Evolutionary conservation across 371 early-diverging fungal genomes (phyloP), one percentile per base, ranked within the genome.

Genomic region (Mortierella sp.): DNA sequence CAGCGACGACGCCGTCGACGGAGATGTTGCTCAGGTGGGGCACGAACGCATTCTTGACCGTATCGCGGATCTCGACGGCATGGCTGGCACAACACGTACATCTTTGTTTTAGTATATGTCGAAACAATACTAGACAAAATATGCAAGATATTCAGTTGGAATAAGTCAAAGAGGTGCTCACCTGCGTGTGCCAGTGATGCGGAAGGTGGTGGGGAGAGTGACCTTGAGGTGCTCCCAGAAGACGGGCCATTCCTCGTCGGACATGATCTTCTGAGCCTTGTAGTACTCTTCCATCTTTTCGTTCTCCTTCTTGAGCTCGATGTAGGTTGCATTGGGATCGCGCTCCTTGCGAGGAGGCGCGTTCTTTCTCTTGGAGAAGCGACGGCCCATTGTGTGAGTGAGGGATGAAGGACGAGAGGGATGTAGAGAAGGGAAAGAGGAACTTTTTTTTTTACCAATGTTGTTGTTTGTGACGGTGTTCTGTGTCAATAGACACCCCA

Each of bases 101-200:
- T n/a, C n/a, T n/a, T n/a, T n/a, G n/a, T n/a, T n/a, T n/a, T n/a
- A n/a, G n/a, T n/a, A n/a, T n/a, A n/a, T n/a, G n/a, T 14, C 4
- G 37, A 34, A 11, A 14, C 37, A 14, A 34, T 34, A 4, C 37
- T 34, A 4, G 26, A 11, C 19, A 42, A 42, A 24, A 26, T 41
- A 31, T n/a, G n/a, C n/a, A n/a, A n/a, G n/a, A n/a, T n/a, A n/a
- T n/a, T n/a, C n/a, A n/a, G n/a, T n/a, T n/a, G n/a, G n/a, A n/a
- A n/a, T n/a, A n/a, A n/a, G n/a, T n/a, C n/a, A 2, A 30, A 12
- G 28, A 11, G 19, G 4, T 12, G 44, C 56, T 34, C 75, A 91
- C 92, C 85, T 82, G 73, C 94, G 84, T 39, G 92, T 93, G 21
- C 96, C 97, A 1, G 97, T 95, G 69, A 99, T 91, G 59, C 99